Evolutionary conservation across 306 rosid species (phyloP), one percentile per base, ranked within the genome.

Genomic region (Oxytropis ochrocephala): DNA sequence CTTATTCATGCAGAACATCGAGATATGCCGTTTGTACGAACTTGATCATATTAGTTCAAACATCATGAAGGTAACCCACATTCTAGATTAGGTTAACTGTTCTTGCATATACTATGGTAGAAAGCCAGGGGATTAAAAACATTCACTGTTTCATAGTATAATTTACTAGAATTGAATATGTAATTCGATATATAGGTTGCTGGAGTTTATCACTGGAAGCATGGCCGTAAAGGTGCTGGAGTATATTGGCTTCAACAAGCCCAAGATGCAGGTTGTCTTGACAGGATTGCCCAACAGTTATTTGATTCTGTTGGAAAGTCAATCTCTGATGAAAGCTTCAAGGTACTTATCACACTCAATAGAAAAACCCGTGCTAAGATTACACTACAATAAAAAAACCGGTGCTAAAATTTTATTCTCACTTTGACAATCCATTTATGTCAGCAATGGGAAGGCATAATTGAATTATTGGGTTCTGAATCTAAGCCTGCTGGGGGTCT

Each of bases 371-470:
- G 56, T 46, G 58, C 49, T 32, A 19, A 51, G 1, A 1, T 44
- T 51, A 24, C 29, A 24, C 54, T 32, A 52, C 53, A 42, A 49
- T 56, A 24, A 56, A 49, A 42, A 68, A 69, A 4, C 60, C 50
- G 8, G 50, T 46, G 58, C 49, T 32, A 29, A 51, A 0, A 1
- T 44, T 51, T 58, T 64, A 46, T 36, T 67, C 60, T 74, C 2
- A 29, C 18, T 62, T 32, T 17, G 7, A 64, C 33, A 60, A 33
- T 70, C 35, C 17, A 70, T 62, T 12, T 61, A 33, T 12, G 64
- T 8, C 90, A 90, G 98, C 96, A 87, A 90, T 93, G 98, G 97
- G 97, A 93, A 80, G 96, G 97, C 44, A 68, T 93, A 72, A 90
- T 93, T 67, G 98, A 93, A 79, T 84, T 90, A 74, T 78, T 93